These are phyloP conservation scores for Penstemon newberryi DNA, from an alignment of 257 asterid species.

Conservation along the genomic window DNA sequence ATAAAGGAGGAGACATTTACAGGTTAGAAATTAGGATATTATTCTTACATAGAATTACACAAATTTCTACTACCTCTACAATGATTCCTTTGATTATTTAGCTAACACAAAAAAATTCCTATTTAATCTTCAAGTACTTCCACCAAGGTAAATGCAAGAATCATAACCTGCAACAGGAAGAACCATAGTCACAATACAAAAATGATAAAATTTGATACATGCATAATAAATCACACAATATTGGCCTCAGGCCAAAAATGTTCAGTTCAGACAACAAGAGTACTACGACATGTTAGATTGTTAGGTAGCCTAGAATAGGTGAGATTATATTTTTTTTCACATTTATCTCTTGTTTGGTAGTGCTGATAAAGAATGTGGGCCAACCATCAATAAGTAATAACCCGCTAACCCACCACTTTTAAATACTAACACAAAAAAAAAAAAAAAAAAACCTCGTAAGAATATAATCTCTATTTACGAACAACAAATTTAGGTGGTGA, in stretches of 20 bases:
- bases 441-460: no score
- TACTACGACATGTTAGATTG: no score
- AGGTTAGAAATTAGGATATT: not conserved
- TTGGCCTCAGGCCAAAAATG: not conserved
- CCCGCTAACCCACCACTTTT: no score
- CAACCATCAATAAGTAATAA: no score
- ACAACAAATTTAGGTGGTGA: no score
- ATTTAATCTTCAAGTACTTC: conserved; percentile 20
- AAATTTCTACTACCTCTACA: not conserved
- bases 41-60: conserved; percentile 18
- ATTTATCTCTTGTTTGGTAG: no score
- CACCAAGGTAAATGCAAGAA: conserved; percentile 13
- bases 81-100: conserved; percentile 1
- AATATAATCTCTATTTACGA: no score
- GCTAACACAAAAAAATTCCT: conserved; percentile 5
- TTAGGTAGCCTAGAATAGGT: no score
- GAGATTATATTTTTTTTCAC: no score
- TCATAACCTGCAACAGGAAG: conserved; percentile 12
- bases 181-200: not conserved
- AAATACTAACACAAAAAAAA: no score
- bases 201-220: not conserved
- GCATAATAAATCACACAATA: not conserved
- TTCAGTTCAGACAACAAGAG: no score
- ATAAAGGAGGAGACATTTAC: conserved; percentile 15
- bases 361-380: no score